These are phyloP conservation scores for Vaccinium macrocarpon DNA, from an alignment of 148 eudicot genomes.

Conservation along the genomic window DNA sequence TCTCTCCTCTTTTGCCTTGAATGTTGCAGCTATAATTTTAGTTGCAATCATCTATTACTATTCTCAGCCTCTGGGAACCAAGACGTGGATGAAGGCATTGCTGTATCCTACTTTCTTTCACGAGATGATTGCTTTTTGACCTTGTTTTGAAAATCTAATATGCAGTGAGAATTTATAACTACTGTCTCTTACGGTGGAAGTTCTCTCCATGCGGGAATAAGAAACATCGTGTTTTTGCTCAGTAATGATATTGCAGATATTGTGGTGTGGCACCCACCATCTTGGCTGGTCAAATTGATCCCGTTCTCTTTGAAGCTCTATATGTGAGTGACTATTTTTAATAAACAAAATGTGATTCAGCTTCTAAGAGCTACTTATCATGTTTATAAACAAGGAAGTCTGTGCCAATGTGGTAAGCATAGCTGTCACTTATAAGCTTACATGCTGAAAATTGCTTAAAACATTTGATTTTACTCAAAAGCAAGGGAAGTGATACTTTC, in stretches of 20 bases:
- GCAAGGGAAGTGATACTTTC: background rate
- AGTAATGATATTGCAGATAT: slow-evolving; percentile 52
- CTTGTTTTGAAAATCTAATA: background rate
- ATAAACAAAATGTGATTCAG: background rate
- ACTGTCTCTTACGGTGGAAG: background rate
- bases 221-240: slow-evolving; percentile 22
- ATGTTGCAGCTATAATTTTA: slow-evolving; percentile 69
- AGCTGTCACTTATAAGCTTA: background rate
- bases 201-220: background rate
- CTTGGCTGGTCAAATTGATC: slow-evolving; percentile 90
- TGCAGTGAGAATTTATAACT: background rate
- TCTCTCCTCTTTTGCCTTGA: background rate
- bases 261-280: slow-evolving; percentile 89
- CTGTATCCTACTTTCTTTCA: slow-evolving; percentile 61
- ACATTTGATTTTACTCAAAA: background rate
- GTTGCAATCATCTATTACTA: slow-evolving; percentile 78
- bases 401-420: background rate
- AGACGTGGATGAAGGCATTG: slow-evolving; percentile 76
- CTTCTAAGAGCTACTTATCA: background rate
- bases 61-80: slow-evolving; percentile 72
- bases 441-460: background rate
- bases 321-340: slow-evolving; percentile 56
- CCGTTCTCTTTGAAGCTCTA: slow-evolving; percentile 89
- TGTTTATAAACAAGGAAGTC: background rate
- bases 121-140: background rate